Evolutionary conservation across 1,284 basidiomycete species (phyloP).

Genomic region (Amylostereum chailletii): DNA sequence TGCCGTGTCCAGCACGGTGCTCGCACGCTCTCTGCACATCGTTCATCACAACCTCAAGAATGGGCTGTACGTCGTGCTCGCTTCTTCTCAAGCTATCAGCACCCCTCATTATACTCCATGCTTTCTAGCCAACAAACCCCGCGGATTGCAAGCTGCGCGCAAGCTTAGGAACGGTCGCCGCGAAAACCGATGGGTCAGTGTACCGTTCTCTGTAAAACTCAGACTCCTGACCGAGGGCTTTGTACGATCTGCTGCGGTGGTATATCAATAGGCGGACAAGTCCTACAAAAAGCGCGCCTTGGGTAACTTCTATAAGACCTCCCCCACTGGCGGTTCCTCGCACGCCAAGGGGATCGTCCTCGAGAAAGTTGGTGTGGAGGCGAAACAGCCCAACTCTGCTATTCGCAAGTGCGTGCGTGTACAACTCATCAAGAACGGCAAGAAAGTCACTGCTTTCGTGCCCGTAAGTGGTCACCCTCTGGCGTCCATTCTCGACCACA

Average conservation of each 20-base stretch:
- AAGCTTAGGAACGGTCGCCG: constrained; percentile 94
- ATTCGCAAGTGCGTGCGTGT: constrained; percentile 99
- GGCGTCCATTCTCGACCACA: neutral
- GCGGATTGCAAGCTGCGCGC: constrained; percentile 98
- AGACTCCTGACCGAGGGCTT: neutral
- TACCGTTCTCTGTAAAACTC: constrained; percentile 1
- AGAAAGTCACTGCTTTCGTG: constrained; percentile 95
- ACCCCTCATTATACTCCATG: neutral
- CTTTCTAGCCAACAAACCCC: constrained; percentile 85
- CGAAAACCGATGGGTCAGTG: constrained; percentile 92
- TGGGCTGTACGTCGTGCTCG: constrained; percentile 64
- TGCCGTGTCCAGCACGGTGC: constrained; percentile 10
- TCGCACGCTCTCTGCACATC: constrained; percentile 15
- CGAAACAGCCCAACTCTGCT: constrained; percentile 99
- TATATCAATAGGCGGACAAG: constrained; percentile 78
- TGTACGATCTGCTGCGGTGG: constrained; percentile 7
- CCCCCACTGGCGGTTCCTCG: constrained; percentile 97
- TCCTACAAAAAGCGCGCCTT: constrained; percentile 99
- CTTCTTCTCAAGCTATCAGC: constrained; percentile 6
- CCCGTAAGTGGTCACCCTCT: constrained; percentile 28
- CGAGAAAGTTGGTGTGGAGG: constrained; percentile 94
- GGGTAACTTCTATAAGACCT: constrained; percentile 99
- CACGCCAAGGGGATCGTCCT: constrained; percentile 99
- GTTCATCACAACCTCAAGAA: constrained; percentile 46
- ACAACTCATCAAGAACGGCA: constrained; percentile 99